phyloP scores from a whole-genome alignment of 805 yeast genomes.

The Yarrowia porcina region DNA sequence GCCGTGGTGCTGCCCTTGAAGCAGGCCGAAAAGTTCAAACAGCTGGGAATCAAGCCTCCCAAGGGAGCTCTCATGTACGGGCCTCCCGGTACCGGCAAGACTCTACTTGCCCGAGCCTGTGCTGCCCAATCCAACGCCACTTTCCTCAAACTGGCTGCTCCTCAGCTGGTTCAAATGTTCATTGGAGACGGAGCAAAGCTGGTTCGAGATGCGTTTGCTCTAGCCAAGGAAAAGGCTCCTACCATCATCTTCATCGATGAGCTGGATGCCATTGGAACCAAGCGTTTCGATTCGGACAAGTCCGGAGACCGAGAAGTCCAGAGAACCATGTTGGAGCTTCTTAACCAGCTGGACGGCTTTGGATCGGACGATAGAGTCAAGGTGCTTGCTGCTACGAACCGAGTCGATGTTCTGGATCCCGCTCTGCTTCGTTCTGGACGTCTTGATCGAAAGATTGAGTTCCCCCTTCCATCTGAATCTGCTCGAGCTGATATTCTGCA shows the following conservation, averaged over 20 bases:
- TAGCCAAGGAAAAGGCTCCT: conserved; percentile 98
- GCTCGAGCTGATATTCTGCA: conserved; percentile 95
- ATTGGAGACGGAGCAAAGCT: conserved; percentile 98
- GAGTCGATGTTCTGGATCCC: conserved; percentile 98
- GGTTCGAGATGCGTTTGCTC: conserved; percentile 94
- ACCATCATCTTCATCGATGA: conserved; percentile 97
- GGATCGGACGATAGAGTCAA: conserved; percentile 96
- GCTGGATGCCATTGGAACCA: conserved; percentile 97
- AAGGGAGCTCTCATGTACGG: conserved; percentile 99
- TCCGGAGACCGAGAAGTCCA: conserved; percentile 98
- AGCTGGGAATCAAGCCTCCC: conserved; percentile 94
- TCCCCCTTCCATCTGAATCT: conserved; percentile 96
- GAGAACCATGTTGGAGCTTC: conserved; percentile 96
- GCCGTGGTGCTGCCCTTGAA: conserved; percentile 98
- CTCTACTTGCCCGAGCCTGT: conserved; percentile 94
- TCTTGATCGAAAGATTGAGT: conserved; percentile 95
- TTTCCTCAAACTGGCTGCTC: conserved; percentile 92
- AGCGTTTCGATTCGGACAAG: conserved; percentile 94
- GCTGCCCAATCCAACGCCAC: conserved; percentile 99
- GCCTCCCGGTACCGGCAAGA: conserved; percentile 99
- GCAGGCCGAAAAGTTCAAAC: conserved; percentile 93
- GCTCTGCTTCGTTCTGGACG: conserved; percentile 96
- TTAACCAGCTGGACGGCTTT: conserved; percentile 96
- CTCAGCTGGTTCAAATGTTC: conserved; percentile 97
- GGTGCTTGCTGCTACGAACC: conserved; percentile 95